Conservation (phyloP, 495 filamentous ascomycete species). For the Penicillium antarcticum region DNA sequence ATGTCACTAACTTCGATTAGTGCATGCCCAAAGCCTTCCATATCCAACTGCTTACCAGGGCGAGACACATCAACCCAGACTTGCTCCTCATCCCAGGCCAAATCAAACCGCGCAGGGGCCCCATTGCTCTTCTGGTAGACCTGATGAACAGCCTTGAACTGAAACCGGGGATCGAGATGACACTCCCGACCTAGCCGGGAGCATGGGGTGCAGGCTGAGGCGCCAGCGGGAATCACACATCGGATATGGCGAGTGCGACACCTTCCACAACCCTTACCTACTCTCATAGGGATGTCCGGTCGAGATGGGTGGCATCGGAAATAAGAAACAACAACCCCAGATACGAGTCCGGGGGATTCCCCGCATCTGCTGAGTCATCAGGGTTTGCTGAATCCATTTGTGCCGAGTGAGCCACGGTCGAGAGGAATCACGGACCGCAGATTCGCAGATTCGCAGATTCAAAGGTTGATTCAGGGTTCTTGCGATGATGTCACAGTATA, state of each 20-base stretch:
- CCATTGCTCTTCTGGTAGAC: slow-evolving; percentile 34
- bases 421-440: not conserved
- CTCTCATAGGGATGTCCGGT: slow-evolving; percentile 25
- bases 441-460: too few relatives aligned
- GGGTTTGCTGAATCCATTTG: not conserved
- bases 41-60: slow-evolving; percentile 17
- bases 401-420: not conserved
- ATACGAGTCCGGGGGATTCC: not conserved
- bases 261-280: slow-evolving; percentile 37
- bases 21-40: not conserved
- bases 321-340: not conserved
- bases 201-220: slow-evolving; percentile 32
- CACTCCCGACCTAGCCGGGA: slow-evolving; percentile 29
- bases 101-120: slow-evolving; percentile 26
- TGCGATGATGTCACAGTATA: too few relatives aligned
- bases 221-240: slow-evolving; percentile 28
- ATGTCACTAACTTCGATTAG: slow-evolving; percentile 23
- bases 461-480: too few relatives aligned
- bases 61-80: slow-evolving; percentile 32
- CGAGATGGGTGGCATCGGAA: not conserved
- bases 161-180: slow-evolving; percentile 35
- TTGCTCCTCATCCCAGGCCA: slow-evolving; percentile 34
- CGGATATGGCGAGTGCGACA: slow-evolving; percentile 42
- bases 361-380: slow-evolving; percentile 4
- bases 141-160: slow-evolving; percentile 36